Evolutionary conservation across 176 grass and related monocot genomes (phyloP), one percentile per base, ranked within the genome.

Genomic region (Bolboschoenus planiculmis): DNA sequence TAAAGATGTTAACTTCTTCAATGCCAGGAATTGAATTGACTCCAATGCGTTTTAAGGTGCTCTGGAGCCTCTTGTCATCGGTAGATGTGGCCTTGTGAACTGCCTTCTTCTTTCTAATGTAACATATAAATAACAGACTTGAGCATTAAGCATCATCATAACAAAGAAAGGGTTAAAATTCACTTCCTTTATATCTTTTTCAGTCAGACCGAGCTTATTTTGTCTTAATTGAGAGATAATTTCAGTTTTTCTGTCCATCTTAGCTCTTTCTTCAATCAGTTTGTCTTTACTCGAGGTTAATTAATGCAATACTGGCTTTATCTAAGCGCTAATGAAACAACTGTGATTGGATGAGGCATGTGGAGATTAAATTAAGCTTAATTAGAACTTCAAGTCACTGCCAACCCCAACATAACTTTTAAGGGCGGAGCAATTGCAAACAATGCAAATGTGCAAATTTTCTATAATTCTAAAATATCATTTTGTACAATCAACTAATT

Each of bases 1-100:
- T 99, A 48, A 99, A 99, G 78, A 99, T 99, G 86, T 99, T 99
- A 48, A 99, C 96, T 86, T 99, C 96, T 88, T 99, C 96, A 73
- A 99, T 99, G 73, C 88, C 96, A 84, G 91, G 92, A 29, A 99
- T 99, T 62, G 82, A 79, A 53, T 90, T 99, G 62, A 99, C 96
- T 37, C 96, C 92, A 60, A 99, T 84, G 83, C 96, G 90, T 91
- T 99, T 99, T 81, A 99, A 84, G 65, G 96, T 99, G 84, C 89
- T 99, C 84, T 99, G 96, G 59, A 99, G 96, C 56, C 96, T 91
- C 84, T 99, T 99, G 86, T 99, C 96, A 84, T 99, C 96, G 42
- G 92, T 99, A 24, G 96, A 95, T 79, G 96, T 93, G 70, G 96
- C 91, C 91, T 99, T 99, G 86, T 99, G 96, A 70, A 95, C 92